Percentiles rank a stretch among this genome's conserved stretches.
phyloP scores from a whole-genome alignment of 106 monocot species.

The Iris macrosiphon region DNA sequence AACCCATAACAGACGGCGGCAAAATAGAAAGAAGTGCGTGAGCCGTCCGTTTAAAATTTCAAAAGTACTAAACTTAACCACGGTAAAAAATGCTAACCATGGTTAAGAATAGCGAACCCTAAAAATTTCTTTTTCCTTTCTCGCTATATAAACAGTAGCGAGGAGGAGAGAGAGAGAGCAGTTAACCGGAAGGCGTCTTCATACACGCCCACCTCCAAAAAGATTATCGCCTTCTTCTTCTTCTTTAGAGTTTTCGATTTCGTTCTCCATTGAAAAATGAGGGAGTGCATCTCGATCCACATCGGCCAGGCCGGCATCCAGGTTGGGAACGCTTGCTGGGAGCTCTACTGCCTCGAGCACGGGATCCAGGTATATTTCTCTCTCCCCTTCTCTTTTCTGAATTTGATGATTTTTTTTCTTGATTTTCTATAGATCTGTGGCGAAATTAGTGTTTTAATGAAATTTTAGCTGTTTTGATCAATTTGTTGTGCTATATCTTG shows the following conservation, averaged over 20 bases:
- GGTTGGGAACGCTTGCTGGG: conserved; percentile 97
- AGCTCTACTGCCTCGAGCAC: conserved; percentile 88
- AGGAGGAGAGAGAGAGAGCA: neutral
- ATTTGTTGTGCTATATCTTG: too few species aligned
- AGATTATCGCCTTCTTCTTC: neutral
- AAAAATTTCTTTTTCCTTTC: neutral
- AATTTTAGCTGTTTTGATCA: too few species aligned
- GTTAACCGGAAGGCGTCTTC: conserved; percentile 25
- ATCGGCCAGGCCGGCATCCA: conserved; percentile 96
- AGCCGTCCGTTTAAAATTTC: too few species aligned
- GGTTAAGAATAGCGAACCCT: too few species aligned
- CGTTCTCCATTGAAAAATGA: too few species aligned
- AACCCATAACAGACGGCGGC: too few species aligned
- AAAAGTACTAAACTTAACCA: too few species aligned
- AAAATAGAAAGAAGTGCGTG: too few species aligned
- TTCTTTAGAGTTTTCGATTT: too few species aligned
- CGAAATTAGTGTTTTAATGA: too few species aligned
- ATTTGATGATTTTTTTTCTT: neutral
- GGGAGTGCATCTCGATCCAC: conserved; percentile 97
- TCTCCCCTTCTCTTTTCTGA: neutral
- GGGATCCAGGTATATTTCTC: conserved; percentile 57
- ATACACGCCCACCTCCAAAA: conserved; percentile 12
- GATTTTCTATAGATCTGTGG: too few species aligned
- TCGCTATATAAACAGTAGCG: neutral
- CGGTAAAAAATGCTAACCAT: too few species aligned